Evolutionary conservation across 148 eudicot species (phyloP), one percentile per base, ranked within the genome.

Genomic region (Rhododendron ovatum): DNA sequence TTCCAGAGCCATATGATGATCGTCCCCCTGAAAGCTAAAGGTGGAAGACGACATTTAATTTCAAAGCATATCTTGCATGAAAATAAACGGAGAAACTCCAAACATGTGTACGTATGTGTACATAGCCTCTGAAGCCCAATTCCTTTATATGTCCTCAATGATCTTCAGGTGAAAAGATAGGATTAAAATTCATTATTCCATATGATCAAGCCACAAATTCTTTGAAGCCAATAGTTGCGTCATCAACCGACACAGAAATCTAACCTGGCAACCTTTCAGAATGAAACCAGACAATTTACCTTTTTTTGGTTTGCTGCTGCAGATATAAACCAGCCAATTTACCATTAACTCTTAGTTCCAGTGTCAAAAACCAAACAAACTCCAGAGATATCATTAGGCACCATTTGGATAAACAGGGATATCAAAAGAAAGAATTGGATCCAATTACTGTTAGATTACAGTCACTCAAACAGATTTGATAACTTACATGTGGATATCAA

Each of bases 1-100:
- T 93, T 81, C 95, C 95, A 30, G 93, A 85, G 91, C 87, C 88
- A 88, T 82, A 81, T 82, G 92, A 86, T 17, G 94, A 90, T 73
- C 89, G 91, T 59, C 92, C 92, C 85, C 93, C 93, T 77, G 90
- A 76, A 86, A 88, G 76, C 94, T 92, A 85, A 59, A 30, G 78
- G 55, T 5, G 22, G 41, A 57, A 83, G 78, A 30, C 33, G 63
- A 83, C 24, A 71, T 83, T 45, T 67, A 50, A 33, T 71, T 37
- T 20, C 14, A 45, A 47, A 47, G 20, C 2, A 3, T 67, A 69
- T 39, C 28, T 45, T 8, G 84, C 84, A 43, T n/a, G 33, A 67
- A 15, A 83, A 37, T 69, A 65, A 67, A 10, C 14, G 37, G 61
- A 28, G 45, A 47, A 73, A 63, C 41, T 22, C 59, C 4, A 78